Conservation (phyloP, 2,329 filamentous ascomycete genomes). For the Dichotomopilus funicola region DNA sequence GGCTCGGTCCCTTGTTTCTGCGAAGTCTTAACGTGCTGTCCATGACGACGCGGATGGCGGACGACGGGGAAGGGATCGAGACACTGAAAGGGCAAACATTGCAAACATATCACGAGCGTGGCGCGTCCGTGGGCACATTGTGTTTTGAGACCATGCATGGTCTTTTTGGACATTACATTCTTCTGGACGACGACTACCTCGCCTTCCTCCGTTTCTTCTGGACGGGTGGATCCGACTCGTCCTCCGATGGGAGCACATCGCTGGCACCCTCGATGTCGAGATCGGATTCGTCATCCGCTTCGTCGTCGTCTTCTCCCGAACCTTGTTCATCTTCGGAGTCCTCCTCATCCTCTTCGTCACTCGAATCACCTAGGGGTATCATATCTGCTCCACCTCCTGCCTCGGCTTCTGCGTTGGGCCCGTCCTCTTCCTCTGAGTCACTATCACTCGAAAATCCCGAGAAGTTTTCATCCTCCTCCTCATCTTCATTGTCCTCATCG, state of each 20-base stretch:
- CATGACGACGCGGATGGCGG: too few relatives aligned
- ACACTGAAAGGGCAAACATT: too few relatives aligned
- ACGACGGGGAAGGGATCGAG: too few relatives aligned
- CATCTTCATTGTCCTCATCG: conserved; percentile 15
- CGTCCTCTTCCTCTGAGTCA: conserved; percentile 25
- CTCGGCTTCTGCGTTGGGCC: conserved; percentile 26
- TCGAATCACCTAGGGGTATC: conserved; percentile 37
- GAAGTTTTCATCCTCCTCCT: conserved; percentile 37
- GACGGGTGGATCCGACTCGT: conserved; percentile 17
- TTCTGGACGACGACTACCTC: conserved; percentile 6
- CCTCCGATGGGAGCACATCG: conserved; percentile 20
- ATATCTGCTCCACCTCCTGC: conserved; percentile 40
- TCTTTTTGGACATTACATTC: conserved; percentile 7
- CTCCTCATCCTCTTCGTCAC: conserved; percentile 31
- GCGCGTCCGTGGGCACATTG: not conserved
- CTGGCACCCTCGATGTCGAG: conserved; percentile 21
- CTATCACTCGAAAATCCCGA: conserved; percentile 43
- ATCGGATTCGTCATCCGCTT: conserved; percentile 25
- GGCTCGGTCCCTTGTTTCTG: too few relatives aligned
- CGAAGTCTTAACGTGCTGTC: too few relatives aligned
- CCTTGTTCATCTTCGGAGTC: conserved; percentile 36
- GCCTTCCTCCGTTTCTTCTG: conserved; percentile 21
- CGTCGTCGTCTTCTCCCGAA: conserved; percentile 36
- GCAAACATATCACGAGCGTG: too few relatives aligned
- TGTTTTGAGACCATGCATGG: not conserved